A percentile compares a stretch with the other conserved stretches of the same genome.
These are phyloP conservation scores for Mycena kentingensis DNA, from an alignment of 768 basidiomycete genomes.

Conservation along the genomic window DNA sequence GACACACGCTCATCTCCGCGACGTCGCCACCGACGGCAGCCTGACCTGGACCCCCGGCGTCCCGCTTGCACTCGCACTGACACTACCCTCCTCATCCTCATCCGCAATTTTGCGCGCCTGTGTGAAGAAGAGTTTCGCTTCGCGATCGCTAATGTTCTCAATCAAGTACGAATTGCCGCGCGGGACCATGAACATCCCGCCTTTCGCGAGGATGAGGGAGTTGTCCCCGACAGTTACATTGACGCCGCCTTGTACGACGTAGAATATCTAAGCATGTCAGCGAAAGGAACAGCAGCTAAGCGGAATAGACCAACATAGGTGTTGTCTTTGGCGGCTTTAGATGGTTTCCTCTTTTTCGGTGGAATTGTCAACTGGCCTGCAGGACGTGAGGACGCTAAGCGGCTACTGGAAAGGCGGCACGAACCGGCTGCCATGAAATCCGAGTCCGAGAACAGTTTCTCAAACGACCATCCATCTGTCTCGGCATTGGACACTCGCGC, in stretches of 20 bases:
- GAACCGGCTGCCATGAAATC: constrained; percentile 89
- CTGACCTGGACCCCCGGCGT: no score
- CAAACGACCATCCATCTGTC: constrained; percentile 74
- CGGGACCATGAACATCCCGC: constrained; percentile 89
- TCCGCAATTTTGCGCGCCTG: constrained; percentile 56
- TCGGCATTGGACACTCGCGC: constrained; percentile 48
- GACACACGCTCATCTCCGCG: no score
- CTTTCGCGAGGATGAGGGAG: constrained; percentile 72
- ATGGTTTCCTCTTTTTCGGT: constrained; percentile 73
- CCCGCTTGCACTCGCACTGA: no score
- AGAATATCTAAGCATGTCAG: constrained; percentile 42
- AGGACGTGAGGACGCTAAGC: no score
- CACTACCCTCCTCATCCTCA: not conserved
- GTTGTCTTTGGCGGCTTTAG: constrained; percentile 90
- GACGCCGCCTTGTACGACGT: constrained; percentile 86
- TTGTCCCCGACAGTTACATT: constrained; percentile 82
- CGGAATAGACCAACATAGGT: constrained; percentile 70
- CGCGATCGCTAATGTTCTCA: constrained; percentile 60
- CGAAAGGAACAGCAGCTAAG: not conserved
- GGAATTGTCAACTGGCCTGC: constrained; percentile 88
- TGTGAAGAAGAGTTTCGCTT: constrained; percentile 67
- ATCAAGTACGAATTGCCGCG: constrained; percentile 70
- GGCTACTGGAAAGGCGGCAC: no score
- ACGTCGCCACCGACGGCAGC: no score
- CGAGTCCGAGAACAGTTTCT: constrained; percentile 92